These are phyloP conservation scores for Penicillium antarcticum DNA, from an alignment of 495 filamentous ascomycete genomes.

Conservation along the genomic window DNA sequence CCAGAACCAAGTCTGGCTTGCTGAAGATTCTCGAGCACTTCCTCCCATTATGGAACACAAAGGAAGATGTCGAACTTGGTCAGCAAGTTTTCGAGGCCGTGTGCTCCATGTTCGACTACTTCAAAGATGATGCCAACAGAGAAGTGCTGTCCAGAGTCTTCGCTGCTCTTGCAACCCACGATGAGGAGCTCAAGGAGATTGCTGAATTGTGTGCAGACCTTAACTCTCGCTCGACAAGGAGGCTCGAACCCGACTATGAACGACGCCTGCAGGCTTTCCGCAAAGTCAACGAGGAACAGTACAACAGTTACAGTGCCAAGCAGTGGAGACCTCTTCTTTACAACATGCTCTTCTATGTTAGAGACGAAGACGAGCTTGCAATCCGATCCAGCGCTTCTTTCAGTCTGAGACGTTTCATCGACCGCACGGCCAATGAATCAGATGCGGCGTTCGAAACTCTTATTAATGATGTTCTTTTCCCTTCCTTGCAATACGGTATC, in stretches of 20 bases:
- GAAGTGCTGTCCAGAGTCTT: constrained; percentile 69
- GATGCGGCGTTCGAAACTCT: constrained; percentile 46
- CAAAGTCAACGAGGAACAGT: constrained; percentile 56
- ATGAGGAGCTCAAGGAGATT: constrained; percentile 56
- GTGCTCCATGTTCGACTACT: constrained; percentile 78
- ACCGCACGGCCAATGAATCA: constrained; percentile 42
- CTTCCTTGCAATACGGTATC: constrained; percentile 70
- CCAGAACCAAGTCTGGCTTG: constrained; percentile 77
- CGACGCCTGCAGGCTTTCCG: constrained; percentile 74
- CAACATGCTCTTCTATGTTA: constrained; percentile 87
- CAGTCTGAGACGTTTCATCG: constrained; percentile 75
- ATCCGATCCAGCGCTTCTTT: constrained; percentile 83
- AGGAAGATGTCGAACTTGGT: constrained; percentile 41
- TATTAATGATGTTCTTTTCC: constrained; percentile 61
- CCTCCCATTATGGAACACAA: constrained; percentile 56
- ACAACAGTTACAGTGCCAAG: constrained; percentile 55
- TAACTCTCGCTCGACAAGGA: constrained; percentile 67
- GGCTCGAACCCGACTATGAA: constrained; percentile 82
- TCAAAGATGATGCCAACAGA: constrained; percentile 74
- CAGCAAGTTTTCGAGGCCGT: constrained; percentile 59
- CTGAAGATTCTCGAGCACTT: constrained; percentile 73
- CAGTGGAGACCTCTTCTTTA: constrained; percentile 89
- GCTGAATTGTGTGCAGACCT: constrained; percentile 72
- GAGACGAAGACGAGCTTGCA: constrained; percentile 81
- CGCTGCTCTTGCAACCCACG: constrained; percentile 59